Base-by-base conservation (phyloP, 2,329 filamentous ascomycete species). In the Aspergillus hortae region DNA sequence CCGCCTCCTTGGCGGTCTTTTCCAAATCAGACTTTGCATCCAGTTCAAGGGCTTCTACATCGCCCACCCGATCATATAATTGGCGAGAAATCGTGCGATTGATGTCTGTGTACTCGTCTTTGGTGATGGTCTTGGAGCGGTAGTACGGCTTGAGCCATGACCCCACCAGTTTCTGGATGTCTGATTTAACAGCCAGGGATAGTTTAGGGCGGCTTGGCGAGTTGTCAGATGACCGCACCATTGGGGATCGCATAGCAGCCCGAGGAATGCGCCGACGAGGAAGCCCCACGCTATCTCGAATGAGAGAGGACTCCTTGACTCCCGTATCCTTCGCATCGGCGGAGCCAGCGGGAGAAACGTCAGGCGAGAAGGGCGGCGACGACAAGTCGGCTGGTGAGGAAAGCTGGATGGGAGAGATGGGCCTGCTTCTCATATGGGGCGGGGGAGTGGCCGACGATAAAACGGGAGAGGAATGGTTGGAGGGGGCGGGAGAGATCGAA, bases 91-190 rank as follows among this genome's bases (percentile, higher is more conserved):
- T 86, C 54, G 88, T 87, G 56, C 91, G 86, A 67, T 97, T 97
- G 72, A 97, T 96, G 51, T 85, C 84, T 2, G 90, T 92, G 69
- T 95, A 99, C 70, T 96, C 88, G 54, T 96, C 89, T 60, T 91
- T 89, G 15, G 86, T 90, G 56, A 97, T 81, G 56, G 87, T 83
- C 61, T 88, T 86, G 40, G 87, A 87, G 56, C 86, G 82, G 78
- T 92, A 97, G 59, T 90, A 83, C 30, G 92, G 90, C 61, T 89
- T 89, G 41, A 99, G 77, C 5, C 89, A 90, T 40, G 81, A 78
- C 58, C 90, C 89, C 61, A 97, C 94, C 73, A 97, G 90, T 61
- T 86, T 86, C 67, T 91, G 92, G 58, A 99, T 88, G 65, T 86
- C 90, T 60, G 89, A 86, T 70, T 99, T 99, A 57, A 89, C 88